phyloP scores from a whole-genome alignment of 345 rosid species.

The Aquilaria malaccensis region DNA sequence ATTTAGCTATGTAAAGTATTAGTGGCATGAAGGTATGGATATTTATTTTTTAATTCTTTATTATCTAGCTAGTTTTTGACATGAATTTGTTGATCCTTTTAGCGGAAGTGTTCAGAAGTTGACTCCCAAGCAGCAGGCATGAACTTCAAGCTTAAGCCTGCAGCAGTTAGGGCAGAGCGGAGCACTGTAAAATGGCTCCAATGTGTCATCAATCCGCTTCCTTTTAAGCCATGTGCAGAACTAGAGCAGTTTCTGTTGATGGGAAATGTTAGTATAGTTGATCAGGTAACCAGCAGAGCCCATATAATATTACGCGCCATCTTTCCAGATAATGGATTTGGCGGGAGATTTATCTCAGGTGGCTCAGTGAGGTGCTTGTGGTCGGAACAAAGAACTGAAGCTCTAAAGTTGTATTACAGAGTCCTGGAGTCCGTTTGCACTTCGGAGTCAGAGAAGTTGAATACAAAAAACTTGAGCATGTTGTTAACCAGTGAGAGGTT shows the following conservation, averaged over 20 bases:
- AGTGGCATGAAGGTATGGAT: too few relatives aligned
- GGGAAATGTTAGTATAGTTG: constrained; percentile 73
- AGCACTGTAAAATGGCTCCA: constrained; percentile 98
- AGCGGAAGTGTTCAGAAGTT: too few relatives aligned
- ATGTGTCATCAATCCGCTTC: constrained; percentile 65
- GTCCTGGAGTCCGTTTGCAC: constrained; percentile 93
- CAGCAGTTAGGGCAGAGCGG: constrained; percentile 91
- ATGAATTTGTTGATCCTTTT: too few relatives aligned
- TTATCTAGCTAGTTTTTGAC: too few relatives aligned
- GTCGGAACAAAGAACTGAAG: constrained; percentile 90
- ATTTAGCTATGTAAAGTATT: too few relatives aligned
- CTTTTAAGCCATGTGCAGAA: constrained; percentile 67
- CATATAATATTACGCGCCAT: constrained; percentile 84
- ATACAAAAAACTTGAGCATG: constrained; percentile 74
- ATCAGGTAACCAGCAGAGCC: constrained; percentile 72
- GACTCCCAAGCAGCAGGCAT: too few relatives aligned
- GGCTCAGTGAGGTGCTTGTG: constrained; percentile 86
- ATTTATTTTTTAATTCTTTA: too few relatives aligned
- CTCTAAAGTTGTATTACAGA: constrained; percentile 81
- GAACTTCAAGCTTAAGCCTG: constrained; percentile 17
- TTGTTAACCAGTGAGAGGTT: constrained; percentile 91
- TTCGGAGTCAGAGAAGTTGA: constrained; percentile 84
- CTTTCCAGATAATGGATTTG: constrained; percentile 65
- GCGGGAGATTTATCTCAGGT: constrained; percentile 56
- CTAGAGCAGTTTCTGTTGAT: constrained; percentile 60